Base-by-base conservation (phyloP, 148 eudicot species). In the Rhododendron molle region DNA sequence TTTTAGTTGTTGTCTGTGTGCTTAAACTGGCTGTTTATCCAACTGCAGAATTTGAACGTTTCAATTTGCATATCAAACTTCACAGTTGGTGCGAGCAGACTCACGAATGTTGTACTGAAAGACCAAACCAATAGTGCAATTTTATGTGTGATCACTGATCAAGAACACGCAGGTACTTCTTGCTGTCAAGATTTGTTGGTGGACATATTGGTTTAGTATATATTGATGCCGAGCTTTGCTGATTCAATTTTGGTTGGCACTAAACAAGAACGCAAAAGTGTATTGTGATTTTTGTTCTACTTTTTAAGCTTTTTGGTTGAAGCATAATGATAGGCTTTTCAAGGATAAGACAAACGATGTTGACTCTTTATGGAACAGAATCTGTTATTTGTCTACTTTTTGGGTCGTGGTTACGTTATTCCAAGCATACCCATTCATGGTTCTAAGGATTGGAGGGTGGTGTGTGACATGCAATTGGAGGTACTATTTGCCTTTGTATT, bases 141-240 rank as follows among this genome's bases (percentile, higher is more conserved):
- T 71, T 83, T 92, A 46, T 94, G 98, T 86, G 86, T 38, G 81
- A 94, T 93, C 80, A 92, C 85, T 38, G 81, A 94, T 93, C 80
- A 92, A 85, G 88, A 94, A 92, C 47, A 85, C 86, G 72, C 90
- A 93, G 98, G 98, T 94, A 92, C 50, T 69, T 23, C 46, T 69
- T 76, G 14, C 8, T 4, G 23, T 52, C 76, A 20, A 78, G 30
- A 23, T 40, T 67, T 67, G 34, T 28, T 67, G 16, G 14, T 67
- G 11, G 73, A 28, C 32, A 28, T 26, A 26, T 67, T 67, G 36
- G 0, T 65, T 67, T 28, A 9, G 73, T 67, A 28, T 67, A 3
- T 67, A 16, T 28, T 11, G 73, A 67, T 67, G 73, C 73, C 73
- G 28, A 10, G 14, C 16, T 67, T 67, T 67, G 16, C 28, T 11